Percentiles rank a stretch among this genome's conserved stretches.
Conservation (phyloP, 2,329 filamentous ascomycete species). For the Knoxdaviesia proteae region DNA sequence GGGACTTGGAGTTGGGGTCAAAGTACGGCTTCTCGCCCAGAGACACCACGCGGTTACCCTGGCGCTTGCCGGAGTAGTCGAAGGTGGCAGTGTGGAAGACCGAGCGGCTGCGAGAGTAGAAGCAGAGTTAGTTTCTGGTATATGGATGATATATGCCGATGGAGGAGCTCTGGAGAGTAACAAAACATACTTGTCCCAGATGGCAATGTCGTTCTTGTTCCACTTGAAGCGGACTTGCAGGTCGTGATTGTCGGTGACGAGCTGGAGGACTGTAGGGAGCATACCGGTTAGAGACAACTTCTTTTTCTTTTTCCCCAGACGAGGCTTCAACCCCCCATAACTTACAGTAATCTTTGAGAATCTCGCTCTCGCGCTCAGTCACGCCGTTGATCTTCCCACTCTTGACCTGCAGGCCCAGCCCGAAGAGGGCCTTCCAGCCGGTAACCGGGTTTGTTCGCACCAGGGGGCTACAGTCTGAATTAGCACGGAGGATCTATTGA, state of each 20-base stretch:
- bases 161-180: too few relatives aligned
- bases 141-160: too few relatives aligned
- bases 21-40: slow-evolving; percentile 32
- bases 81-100: slow-evolving; percentile 36
- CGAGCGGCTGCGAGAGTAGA: slow-evolving; percentile 13
- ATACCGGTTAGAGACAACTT: too few relatives aligned
- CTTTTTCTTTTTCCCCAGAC: too few relatives aligned
- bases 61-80: slow-evolving; percentile 31
- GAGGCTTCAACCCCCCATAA: too few relatives aligned
- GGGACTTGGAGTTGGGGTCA: slow-evolving; percentile 25
- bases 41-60: slow-evolving; percentile 29
- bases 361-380: slow-evolving; percentile 29
- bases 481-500: too few relatives aligned
- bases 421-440: slow-evolving; percentile 32
- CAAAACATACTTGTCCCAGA: slow-evolving; percentile 4
- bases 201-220: slow-evolving; percentile 24
- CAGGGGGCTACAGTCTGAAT: too few relatives aligned
- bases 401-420: slow-evolving; percentile 12
- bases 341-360: slow-evolving; percentile 20
- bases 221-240: slow-evolving; percentile 33
- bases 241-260: slow-evolving; percentile 34
- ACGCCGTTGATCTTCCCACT: slow-evolving; percentile 33
- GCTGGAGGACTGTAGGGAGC: slow-evolving; percentile 14
- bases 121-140: too few relatives aligned
- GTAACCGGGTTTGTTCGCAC: slow-evolving; percentile 18